Conservation (phyloP, 768 basidiomycete species). For the Peribolospora kevripleyi region DNA sequence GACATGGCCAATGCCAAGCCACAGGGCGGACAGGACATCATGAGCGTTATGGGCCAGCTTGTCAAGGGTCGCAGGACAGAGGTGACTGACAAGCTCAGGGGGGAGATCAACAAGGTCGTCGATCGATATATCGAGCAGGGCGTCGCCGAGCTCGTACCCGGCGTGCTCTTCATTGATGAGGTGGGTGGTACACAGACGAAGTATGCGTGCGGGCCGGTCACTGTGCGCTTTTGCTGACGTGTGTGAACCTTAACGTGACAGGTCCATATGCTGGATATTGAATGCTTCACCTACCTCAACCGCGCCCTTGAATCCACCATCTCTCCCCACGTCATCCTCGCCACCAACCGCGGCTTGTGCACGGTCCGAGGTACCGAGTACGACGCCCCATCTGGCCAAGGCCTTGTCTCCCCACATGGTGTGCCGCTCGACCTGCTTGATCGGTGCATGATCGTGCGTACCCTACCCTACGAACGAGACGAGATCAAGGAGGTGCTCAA, state of each 20-base stretch:
- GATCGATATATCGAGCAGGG: constrained; percentile 95
- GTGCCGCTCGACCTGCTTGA: constrained; percentile 83
- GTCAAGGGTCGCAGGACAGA: constrained; percentile 86
- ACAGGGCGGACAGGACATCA: constrained; percentile 84
- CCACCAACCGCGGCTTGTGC: constrained; percentile 81
- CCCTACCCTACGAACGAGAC: constrained; percentile 52
- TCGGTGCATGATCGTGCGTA: constrained; percentile 87
- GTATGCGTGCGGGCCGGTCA: background rate
- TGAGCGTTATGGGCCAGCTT: constrained; percentile 79
- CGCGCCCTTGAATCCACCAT: constrained; percentile 82
- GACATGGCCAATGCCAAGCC: constrained; percentile 92
- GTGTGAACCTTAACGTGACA: constrained; percentile 15
- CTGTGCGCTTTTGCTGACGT: background rate
- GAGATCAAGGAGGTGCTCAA: constrained; percentile 71
- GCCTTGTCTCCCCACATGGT: constrained; percentile 77
- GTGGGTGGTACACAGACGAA: constrained; percentile 26
- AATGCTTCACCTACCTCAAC: constrained; percentile 97
- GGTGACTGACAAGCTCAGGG: constrained; percentile 81
- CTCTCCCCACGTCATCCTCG: constrained; percentile 91
- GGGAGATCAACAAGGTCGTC: constrained; percentile 93
- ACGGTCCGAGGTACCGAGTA: constrained; percentile 67
- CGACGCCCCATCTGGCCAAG: constrained; percentile 23
- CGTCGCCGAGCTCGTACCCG: constrained; percentile 90
- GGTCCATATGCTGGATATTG: constrained; percentile 99
- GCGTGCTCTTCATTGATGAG: constrained; percentile 97